Base-by-base conservation (phyloP, 441 rosid species). In the Pelargonium cotyledonis region DNA sequence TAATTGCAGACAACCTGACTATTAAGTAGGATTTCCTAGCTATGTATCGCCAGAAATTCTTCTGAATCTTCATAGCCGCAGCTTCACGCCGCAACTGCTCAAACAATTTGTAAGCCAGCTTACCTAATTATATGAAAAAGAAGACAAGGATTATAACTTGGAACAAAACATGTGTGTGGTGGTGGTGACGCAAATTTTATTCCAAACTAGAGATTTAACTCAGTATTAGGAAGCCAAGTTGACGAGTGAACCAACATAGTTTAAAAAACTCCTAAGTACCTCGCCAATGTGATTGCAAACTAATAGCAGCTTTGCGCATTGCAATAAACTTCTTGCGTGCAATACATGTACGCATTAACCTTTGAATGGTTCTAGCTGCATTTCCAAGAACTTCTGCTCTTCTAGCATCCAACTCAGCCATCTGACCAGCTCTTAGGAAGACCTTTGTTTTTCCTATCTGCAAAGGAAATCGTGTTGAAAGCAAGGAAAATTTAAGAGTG, bases 41-140 rank as follows among this genome's bases (percentile, higher is more conserved):
- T 4, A 73, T 63, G 77, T 84, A 85, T 82, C 96, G 81, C 40
- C 92, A 95, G 65, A 79, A 81, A 79, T 81, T 77, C 80, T 81
- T 95, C 82, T 92, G 97, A 68, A 95, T 87, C 84, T 86, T 83
- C 60, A 84, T 75, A 51, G 96, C 95, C 70, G 97, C 93, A 69
- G 73, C 81, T 23, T 86, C 84, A 72, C 65, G 85, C 82, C 70
- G 87, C 85, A 75, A 81, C 63, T 72, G 41, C 72, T 53, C 80
- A 69, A 41, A 64, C 15, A 64, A 11, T 29, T 40, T 15, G 12
- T 26, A 19, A n/a, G 66, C 66, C 66, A 64, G 43, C 43, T 40
- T 40, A 40, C 43, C 43, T 40, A 40, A 40, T 6, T 40, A 40
- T 40, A 40, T 40, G 43, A 40, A 40, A 40, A 40, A 8, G 43